A percentile compares a stretch with the other conserved stretches of the same genome.
Conservation (phyloP, 1,284 basidiomycete species). For the Pseudozyma hubeiensis region DNA sequence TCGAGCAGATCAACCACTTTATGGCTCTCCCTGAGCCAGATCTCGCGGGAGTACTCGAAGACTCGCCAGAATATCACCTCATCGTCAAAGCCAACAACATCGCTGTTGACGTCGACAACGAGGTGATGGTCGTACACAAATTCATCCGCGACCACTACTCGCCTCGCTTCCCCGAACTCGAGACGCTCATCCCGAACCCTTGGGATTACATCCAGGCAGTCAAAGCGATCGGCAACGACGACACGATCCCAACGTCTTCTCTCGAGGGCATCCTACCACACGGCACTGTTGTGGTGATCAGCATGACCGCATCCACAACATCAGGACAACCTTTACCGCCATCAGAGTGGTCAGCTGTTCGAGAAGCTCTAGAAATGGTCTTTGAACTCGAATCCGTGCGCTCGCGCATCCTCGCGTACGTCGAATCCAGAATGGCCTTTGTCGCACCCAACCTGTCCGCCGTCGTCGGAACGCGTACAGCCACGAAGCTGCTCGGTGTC, state of each 20-base stretch:
- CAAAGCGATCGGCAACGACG: conserved; percentile 83
- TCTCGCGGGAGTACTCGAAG: conserved; percentile 81
- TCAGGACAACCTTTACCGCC: conserved; percentile 80
- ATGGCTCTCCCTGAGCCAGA: conserved; percentile 80
- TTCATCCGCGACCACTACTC: conserved; percentile 99
- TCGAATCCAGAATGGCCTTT: conserved; percentile 97
- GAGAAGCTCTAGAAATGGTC: conserved; percentile 87
- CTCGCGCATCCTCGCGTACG: conserved; percentile 93
- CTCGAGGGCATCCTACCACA: conserved; percentile 83
- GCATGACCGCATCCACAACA: conserved; percentile 88
- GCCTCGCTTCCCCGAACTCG: conserved; percentile 94
- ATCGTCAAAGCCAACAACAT: conserved; percentile 98
- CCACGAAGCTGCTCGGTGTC: conserved; percentile 95
- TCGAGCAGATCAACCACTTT: conserved; percentile 84
- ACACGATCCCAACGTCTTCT: conserved; percentile 81
- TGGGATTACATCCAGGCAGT: conserved; percentile 93
- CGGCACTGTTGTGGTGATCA: conserved; percentile 95
- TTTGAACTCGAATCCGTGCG: conserved; percentile 87
- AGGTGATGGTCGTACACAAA: conserved; percentile 97
- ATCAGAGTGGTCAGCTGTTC: conserved; percentile 81
- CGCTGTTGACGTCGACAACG: conserved; percentile 98
- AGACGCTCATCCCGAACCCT: conserved; percentile 91
- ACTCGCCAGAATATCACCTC: conserved; percentile 94
- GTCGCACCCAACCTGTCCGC: conserved; percentile 97
- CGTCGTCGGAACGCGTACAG: conserved; percentile 97